Evolutionary conservation across 2,329 filamentous ascomycete genomes (phyloP), one percentile per base, ranked within the genome.

Genomic region (Albifimbria verrucaria): DNA sequence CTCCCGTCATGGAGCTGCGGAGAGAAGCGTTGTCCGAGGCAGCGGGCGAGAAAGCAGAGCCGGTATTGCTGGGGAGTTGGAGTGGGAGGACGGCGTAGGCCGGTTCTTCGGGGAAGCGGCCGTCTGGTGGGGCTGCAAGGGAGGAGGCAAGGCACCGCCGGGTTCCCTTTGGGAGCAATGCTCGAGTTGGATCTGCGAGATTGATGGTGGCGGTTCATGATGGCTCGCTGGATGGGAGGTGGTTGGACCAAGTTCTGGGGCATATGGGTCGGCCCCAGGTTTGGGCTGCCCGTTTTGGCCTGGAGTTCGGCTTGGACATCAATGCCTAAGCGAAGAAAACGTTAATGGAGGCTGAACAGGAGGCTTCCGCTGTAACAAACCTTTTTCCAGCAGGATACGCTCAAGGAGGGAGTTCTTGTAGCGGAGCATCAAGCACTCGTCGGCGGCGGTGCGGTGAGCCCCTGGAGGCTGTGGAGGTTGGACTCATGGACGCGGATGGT

Each of bases 361-460:
- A 22, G 5, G n/a, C 12, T 47, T 28, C 18, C 42, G 21, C 24
- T 26, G n/a, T 4, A 7, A 54, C 58, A 17, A 74, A 94, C 92
- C 92, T 81, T 97, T 97, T 75, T 99, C 94, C 36, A 99, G 81
- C 50, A 99, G 81, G 66, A 99, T 96, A 54, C 94, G 86, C 75
- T 99, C 94, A 32, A 99, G 82, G 48, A 97, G 78, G 41, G 94
- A 97, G 72, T 97, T 99, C 78, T 97, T 97, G 73, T 97, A 99
- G 54, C 94, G 88, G 63, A 99, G 80, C 94, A 99, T 97, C 66
- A 97, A 75, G 70, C 94, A 97, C 73, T 97, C 94, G 71, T 97
- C 94, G 53, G 93, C 92, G 53, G 94, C 94, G 65, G 86, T 92
- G 63, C 94, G 90, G 68, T 97, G 94, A 60, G 92, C 95, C 66